Evolutionary conservation across 257 asterid species (phyloP), one percentile per base, ranked within the genome.

Genomic region (Salvia splendens): DNA sequence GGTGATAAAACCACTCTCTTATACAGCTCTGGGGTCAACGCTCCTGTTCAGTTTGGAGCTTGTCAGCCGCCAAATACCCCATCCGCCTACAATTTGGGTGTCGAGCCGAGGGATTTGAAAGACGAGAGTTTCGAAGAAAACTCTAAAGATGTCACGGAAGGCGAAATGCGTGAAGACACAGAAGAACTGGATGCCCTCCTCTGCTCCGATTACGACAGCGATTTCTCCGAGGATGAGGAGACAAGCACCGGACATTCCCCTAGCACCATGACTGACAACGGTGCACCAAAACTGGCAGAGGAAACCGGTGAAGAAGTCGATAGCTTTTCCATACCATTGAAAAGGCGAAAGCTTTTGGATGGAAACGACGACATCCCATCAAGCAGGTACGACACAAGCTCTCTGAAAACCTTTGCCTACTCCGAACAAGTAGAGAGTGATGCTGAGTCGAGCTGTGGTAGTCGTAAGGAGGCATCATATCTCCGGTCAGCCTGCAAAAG

Each of bases 191-290:
- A 93, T 54, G 98, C 97, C 51, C 80, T 93, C 20, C 89, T 93
- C 8, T 89, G 69, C 76, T 93, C 98, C 24, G 98, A 89, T 32
- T 67, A 72, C 36, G 92, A 79, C 30, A 36, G 59, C 67, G 85
- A 84, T 59, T 72, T 41, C 60, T 80, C 85, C 0, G 89, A 87
- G 68, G 91, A 84, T 15, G 96, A 88, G 50, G 98, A 92, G 45
- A 80, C 84, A 6, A 93, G 98, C 81, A 89, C 97, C 0, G 98
- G 97, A 12, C 96, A 92, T 77, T 92, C 98, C 2, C 98, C 98
- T 33, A 85, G 96, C 64, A 82, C 91, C 14, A 79, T 86, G 93
- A 87, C 92, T 0, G 81, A 80, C 47, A 83, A 83, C 42, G 72
- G 71, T 41, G 12, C 47, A 12, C 84, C 62, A 0, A 72, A 80